Percentiles rank a stretch among this genome's conserved stretches.
These are phyloP conservation scores for Digitaria exilis DNA, from an alignment of 202 grass and related monocot genomes.

Conservation along the genomic window DNA sequence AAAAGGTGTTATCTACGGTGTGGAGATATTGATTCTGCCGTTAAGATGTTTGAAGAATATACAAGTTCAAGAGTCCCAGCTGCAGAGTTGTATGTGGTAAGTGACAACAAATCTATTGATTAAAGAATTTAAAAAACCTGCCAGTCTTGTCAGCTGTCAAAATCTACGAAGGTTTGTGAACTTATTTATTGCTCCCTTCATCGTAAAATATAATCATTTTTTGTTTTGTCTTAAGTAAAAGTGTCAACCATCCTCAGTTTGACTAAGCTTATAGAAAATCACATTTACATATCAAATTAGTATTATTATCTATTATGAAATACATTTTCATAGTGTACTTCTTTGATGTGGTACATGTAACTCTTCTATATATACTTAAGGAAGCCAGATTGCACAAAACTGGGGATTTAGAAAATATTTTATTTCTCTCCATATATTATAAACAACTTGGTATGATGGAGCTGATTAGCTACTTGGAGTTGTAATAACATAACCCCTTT, in stretches of 20 bases:
- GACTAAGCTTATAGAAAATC: not conserved
- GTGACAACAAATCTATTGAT: not conserved
- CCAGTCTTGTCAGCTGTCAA: not conserved
- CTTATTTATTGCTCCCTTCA: not conserved
- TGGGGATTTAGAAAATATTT: not conserved
- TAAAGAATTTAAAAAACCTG: not conserved
- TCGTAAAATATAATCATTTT: too few species aligned
- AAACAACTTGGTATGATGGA: constrained; percentile 12
- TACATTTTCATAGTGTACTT: not conserved
- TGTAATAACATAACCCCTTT: not conserved
- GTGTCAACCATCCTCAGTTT: not conserved
- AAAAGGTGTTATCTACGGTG: constrained; percentile 87
- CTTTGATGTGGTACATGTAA: not conserved
- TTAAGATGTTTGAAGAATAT: constrained; percentile 95
- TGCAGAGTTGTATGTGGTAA: constrained; percentile 75
- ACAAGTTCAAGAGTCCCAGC: constrained; percentile 59
- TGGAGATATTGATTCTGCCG: constrained; percentile 84
- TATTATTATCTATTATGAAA: not conserved
- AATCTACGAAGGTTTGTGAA: not conserved
- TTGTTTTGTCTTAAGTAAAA: not conserved
- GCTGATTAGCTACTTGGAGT: not conserved
- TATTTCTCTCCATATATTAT: constrained; percentile 16
- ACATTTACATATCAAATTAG: not conserved
- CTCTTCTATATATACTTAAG: not conserved
- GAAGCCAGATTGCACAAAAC: not conserved